phyloP scores from a whole-genome alignment of 257 asterid genomes.

The Voacanga thouarsii region DNA sequence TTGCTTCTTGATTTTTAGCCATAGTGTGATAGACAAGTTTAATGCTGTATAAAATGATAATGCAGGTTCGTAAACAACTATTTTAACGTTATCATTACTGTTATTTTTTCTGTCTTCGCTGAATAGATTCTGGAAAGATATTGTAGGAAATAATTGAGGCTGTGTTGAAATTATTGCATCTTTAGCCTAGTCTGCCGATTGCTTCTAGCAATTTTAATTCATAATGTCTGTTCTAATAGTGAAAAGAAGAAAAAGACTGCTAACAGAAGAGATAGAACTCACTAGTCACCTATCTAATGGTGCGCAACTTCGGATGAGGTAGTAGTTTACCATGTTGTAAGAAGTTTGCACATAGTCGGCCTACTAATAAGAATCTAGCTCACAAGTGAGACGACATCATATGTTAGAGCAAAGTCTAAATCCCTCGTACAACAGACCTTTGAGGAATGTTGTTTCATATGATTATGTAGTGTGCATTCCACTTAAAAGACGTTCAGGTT shows the following conservation, averaged over 20 bases:
- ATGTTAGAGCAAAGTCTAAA: not conserved
- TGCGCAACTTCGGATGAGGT: not conserved
- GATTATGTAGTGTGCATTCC: not conserved
- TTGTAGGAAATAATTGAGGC: not conserved
- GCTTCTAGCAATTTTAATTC: not conserved
- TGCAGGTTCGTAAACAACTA: constrained; percentile 3
- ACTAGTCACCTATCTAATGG: not conserved
- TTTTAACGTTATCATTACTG: not conserved
- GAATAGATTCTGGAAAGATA: constrained; percentile 1
- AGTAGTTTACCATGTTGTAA: not conserved
- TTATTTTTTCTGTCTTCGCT: not conserved
- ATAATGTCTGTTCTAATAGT: not conserved
- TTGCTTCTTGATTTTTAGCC: not conserved
- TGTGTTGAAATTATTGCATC: not conserved
- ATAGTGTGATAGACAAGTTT: constrained; percentile 3
- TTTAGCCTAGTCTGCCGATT: not conserved
- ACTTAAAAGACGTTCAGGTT: too few relatives aligned
- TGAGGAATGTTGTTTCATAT: not conserved
- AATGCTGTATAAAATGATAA: not conserved
- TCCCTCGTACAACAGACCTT: not conserved
- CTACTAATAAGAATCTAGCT: not conserved
- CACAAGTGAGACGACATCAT: not conserved
- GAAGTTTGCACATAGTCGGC: not conserved
- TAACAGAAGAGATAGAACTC: too few relatives aligned
- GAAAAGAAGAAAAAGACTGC: not conserved